Evolutionary conservation across 495 filamentous ascomycete species (phyloP).

Genomic region (Talaromyces adpressus): DNA sequence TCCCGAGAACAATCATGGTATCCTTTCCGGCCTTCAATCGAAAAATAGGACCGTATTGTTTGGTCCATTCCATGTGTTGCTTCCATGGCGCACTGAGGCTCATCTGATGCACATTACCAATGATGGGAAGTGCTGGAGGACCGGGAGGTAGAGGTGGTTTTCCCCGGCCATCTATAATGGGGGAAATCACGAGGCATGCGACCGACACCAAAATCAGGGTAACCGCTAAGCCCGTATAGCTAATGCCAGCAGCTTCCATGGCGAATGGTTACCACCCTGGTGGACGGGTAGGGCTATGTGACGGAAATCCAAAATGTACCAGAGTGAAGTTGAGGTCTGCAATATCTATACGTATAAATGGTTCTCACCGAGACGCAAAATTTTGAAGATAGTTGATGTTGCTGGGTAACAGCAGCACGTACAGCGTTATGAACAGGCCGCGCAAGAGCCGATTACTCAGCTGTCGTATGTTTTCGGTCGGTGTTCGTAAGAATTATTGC

Average conservation of each 20-base stretch:
- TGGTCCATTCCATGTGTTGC: constrained; percentile 10
- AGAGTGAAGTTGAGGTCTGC: background rate
- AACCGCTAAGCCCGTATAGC: background rate
- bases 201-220: background rate
- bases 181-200: background rate
- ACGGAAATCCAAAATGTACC: background rate
- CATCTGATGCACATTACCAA: constrained; percentile 30
- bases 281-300: background rate
- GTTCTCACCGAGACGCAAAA: background rate
- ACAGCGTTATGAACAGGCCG: background rate
- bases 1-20: constrained; percentile 18
- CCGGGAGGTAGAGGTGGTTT: constrained; percentile 26
- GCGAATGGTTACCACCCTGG: background rate
- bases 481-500: background rate
- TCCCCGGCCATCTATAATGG: background rate
- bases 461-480: background rate
- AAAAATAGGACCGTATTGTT: constrained; percentile 16
- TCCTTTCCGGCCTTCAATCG: constrained; percentile 16
- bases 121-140: constrained; percentile 25
- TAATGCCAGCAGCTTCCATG: background rate
- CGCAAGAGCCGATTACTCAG: background rate
- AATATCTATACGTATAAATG: background rate
- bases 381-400: background rate
- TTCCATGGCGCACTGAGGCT: background rate
- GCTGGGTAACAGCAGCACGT: background rate